A percentile compares a stretch with the other conserved stretches of the same genome.
phyloP scores from a whole-genome alignment of 2,329 filamentous ascomycete species.

The Stromatinia cepivora region DNA sequence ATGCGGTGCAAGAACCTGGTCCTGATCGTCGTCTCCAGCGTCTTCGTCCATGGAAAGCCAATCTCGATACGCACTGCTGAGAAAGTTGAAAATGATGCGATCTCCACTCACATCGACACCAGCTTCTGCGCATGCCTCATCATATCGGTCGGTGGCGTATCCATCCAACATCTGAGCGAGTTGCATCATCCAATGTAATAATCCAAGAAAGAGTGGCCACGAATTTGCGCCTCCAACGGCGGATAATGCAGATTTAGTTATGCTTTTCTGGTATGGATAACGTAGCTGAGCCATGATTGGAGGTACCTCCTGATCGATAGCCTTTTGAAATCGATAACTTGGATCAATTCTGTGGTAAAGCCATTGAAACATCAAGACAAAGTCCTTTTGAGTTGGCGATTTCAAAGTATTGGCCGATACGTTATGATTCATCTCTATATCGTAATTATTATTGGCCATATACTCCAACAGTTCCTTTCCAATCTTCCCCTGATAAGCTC shows the following conservation, averaged over 20 bases:
- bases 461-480: slow-evolving; percentile 90
- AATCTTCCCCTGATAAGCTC: slow-evolving; percentile 76
- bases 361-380: slow-evolving; percentile 98
- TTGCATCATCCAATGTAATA: slow-evolving; percentile 99
- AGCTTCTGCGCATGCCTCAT: slow-evolving; percentile 84
- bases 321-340: slow-evolving; percentile 88
- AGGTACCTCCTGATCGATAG: slow-evolving; percentile 92
- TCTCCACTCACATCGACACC: slow-evolving; percentile 87
- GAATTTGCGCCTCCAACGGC: slow-evolving; percentile 90
- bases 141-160: slow-evolving; percentile 75
- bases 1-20: slow-evolving; percentile 77
- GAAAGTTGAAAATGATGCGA: slow-evolving; percentile 90
- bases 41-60: slow-evolving; percentile 94
- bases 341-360: slow-evolving; percentile 95
- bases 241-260: slow-evolving; percentile 93
- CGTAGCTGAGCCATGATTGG: slow-evolving; percentile 88
- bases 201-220: slow-evolving; percentile 89
- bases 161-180: slow-evolving; percentile 90
- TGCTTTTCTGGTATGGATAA: slow-evolving; percentile 92
- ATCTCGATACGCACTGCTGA: slow-evolving; percentile 86
- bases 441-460: slow-evolving; percentile 89
- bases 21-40: slow-evolving; percentile 79
- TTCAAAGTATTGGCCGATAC: slow-evolving; percentile 89
- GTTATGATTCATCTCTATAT: slow-evolving; percentile 95
- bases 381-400: slow-evolving; percentile 96